Percentiles rank a stretch among this genome's conserved stretches.
These are phyloP conservation scores for Nemania abortiva DNA, from an alignment of 2,329 filamentous ascomycete species.

Conservation along the genomic window DNA sequence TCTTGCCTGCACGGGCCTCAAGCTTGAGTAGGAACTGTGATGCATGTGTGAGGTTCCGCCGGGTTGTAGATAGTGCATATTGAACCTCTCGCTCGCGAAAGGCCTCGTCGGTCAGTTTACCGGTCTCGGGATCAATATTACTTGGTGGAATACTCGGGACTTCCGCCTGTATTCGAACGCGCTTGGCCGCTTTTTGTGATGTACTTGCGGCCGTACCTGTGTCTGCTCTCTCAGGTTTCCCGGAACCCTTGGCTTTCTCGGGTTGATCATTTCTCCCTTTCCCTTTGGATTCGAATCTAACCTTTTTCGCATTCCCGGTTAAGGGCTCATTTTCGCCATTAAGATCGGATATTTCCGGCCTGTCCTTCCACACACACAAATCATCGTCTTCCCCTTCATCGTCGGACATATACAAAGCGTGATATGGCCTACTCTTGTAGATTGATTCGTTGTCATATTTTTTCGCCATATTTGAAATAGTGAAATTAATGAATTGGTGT, in stretches of 20 bases:
- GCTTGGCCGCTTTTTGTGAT: not conserved
- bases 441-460: conserved; percentile 23
- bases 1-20: conserved; percentile 46
- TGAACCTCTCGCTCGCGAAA: conserved; percentile 37
- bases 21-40: conserved; percentile 50
- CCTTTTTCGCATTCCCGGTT: conserved; percentile 1
- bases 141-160: not conserved
- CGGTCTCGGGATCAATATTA: conserved; percentile 10
- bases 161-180: not conserved
- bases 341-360: conserved; percentile 30
- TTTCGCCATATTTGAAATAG: conserved; percentile 24
- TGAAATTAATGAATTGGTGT: not conserved
- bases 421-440: conserved; percentile 41
- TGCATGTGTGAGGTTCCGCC: conserved; percentile 44
- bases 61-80: conserved; percentile 38
- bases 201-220: not conserved
- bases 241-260: not conserved
- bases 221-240: not conserved
- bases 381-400: conserved; percentile 44
- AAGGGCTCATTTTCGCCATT: conserved; percentile 36
- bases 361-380: conserved; percentile 41
- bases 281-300: not conserved
- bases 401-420: conserved; percentile 40
- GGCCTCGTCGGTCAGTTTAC: conserved; percentile 27
- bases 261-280: not conserved